Evolutionary conservation across 352 stramenopile species (phyloP).

Genomic region (Pythium biforme): DNA sequence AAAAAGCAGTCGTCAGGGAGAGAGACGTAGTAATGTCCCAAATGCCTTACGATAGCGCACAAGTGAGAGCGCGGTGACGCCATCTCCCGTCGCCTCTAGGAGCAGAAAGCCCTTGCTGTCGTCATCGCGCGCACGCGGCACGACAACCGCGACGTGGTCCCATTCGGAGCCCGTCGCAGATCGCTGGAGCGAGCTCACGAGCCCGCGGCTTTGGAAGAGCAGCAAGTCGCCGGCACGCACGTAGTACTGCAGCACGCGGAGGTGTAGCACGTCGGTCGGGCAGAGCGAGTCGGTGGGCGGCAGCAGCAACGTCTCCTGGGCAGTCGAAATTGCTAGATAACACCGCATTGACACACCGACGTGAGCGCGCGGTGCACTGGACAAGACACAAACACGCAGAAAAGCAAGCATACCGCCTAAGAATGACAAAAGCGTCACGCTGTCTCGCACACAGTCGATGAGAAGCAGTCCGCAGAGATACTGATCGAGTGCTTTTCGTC

Average conservation of each 20-base stretch:
- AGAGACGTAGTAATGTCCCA: background rate
- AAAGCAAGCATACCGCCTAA: slow-evolving; percentile 39
- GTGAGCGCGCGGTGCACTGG: too few species aligned
- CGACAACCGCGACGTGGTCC: slow-evolving; percentile 62
- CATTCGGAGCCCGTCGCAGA: slow-evolving; percentile 55
- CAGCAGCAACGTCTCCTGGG: slow-evolving; percentile 5
- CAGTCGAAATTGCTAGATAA: slow-evolving; percentile 14
- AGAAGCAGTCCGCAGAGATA: slow-evolving; percentile 50
- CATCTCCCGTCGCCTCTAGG: slow-evolving; percentile 61
- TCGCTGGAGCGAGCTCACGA: slow-evolving; percentile 47
- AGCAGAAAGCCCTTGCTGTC: slow-evolving; percentile 37
- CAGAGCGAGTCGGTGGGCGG: slow-evolving; percentile 18
- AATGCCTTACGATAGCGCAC: slow-evolving; percentile 26
- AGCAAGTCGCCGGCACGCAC: slow-evolving; percentile 48
- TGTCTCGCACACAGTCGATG: slow-evolving; percentile 38
- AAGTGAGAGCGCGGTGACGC: slow-evolving; percentile 51
- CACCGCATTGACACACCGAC: too few species aligned
- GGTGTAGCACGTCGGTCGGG: slow-evolving; percentile 49
- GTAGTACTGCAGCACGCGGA: slow-evolving; percentile 61
- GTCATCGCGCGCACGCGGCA: slow-evolving; percentile 23
- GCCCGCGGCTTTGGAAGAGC: slow-evolving; percentile 54
- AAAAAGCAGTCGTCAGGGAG: slow-evolving; percentile 5
- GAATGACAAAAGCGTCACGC: slow-evolving; percentile 50
- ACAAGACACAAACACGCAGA: background rate
- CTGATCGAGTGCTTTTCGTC: slow-evolving; percentile 37